Evolutionary conservation across 2,329 filamentous ascomycete species (phyloP).

Genomic region (Lachnellula subtilissima): DNA sequence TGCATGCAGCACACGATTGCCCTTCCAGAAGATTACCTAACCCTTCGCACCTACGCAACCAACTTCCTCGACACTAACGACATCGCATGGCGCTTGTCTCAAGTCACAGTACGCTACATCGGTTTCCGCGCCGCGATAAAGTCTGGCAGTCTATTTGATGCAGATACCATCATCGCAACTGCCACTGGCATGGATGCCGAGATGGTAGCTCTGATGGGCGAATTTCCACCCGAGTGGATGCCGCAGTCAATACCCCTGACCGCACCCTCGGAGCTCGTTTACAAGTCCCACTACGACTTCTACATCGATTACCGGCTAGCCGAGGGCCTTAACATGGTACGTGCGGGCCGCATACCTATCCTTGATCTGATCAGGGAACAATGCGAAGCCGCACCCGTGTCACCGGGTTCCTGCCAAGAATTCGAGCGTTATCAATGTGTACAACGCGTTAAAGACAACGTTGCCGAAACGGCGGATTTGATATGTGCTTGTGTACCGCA

Average conservation of each 20-base stretch:
- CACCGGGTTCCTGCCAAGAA: background rate
- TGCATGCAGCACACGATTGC: slow-evolving; percentile 46
- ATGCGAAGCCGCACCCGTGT: background rate
- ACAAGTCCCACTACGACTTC: slow-evolving; percentile 11
- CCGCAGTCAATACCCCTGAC: background rate
- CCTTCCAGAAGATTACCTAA: slow-evolving; percentile 42
- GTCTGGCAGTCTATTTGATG: background rate
- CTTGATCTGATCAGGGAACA: slow-evolving; percentile 1
- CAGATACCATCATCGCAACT: background rate
- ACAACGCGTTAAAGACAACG: background rate
- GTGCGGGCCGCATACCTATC: slow-evolving; percentile 9
- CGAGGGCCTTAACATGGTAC: slow-evolving; percentile 9
- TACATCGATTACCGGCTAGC: slow-evolving; percentile 9
- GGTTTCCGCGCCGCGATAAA: slow-evolving; percentile 6
- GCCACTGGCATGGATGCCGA: background rate
- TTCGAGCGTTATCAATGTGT: background rate
- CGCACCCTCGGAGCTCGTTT: slow-evolving; percentile 4
- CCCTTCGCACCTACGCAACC: slow-evolving; percentile 39
- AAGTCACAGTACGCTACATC: slow-evolving; percentile 5
- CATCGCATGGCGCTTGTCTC: background rate
- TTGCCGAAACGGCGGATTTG: background rate
- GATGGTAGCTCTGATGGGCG: background rate
- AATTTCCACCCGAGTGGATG: background rate
- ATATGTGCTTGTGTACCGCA: slow-evolving; percentile 9
- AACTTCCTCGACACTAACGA: slow-evolving; percentile 19